These are phyloP conservation scores for Penicillium nucicola DNA, from an alignment of 495 filamentous ascomycete genomes.

Conservation along the genomic window DNA sequence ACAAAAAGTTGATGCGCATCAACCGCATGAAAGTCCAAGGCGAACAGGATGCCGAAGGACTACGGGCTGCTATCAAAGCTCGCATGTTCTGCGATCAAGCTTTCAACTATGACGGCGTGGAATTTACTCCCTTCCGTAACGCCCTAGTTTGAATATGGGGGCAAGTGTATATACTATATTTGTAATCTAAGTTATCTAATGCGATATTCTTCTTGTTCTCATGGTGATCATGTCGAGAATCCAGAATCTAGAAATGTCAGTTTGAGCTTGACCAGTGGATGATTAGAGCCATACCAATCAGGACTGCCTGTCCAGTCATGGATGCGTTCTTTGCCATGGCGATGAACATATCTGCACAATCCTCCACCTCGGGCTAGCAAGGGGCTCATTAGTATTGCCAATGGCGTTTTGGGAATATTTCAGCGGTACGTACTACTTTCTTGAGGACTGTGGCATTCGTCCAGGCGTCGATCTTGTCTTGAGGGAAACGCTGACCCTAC, in stretches of 20 bases:
- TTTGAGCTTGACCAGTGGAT: background rate
- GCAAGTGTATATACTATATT: constrained; percentile 4
- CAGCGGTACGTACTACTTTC: constrained; percentile 34
- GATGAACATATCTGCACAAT: constrained; percentile 51
- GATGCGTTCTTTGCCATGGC: constrained; percentile 53
- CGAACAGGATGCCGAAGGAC: constrained; percentile 31
- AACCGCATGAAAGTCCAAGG: constrained; percentile 45
- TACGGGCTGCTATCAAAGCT: constrained; percentile 41
- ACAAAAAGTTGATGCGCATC: constrained; percentile 37
- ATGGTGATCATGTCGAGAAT: constrained; percentile 25
- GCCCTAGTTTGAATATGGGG: constrained; percentile 25
- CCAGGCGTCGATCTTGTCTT: constrained; percentile 36
- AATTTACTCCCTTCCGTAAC: constrained; percentile 39
- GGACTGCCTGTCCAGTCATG: constrained; percentile 55
- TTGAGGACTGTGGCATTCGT: constrained; percentile 40
- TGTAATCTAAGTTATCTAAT: constrained; percentile 14
- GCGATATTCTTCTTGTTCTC: constrained; percentile 14
- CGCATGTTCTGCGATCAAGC: constrained; percentile 37
- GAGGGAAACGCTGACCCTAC: constrained; percentile 46
- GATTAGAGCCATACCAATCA: constrained; percentile 41
- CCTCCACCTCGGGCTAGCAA: constrained; percentile 51
- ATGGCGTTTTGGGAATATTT: background rate
- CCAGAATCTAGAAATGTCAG: constrained; percentile 33
- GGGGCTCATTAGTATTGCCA: constrained; percentile 9
- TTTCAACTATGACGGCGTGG: constrained; percentile 20